These are phyloP conservation scores for Saccharomycopsis sp. DNA, from an alignment of 805 yeast species.

Conservation along the genomic window DNA sequence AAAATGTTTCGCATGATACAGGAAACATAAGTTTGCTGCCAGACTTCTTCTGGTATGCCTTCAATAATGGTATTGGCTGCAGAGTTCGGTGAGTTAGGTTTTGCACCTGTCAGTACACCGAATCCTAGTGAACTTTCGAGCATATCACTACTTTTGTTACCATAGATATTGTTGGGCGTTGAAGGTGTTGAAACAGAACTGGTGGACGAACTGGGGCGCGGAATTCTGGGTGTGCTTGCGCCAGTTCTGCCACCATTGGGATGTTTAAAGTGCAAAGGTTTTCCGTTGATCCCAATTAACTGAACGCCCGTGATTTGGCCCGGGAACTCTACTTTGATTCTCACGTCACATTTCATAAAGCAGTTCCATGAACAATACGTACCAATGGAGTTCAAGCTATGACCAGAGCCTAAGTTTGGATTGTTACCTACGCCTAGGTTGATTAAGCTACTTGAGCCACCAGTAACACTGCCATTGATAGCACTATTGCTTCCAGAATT, in stretches of 20 bases:
- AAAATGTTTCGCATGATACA: slow-evolving; percentile 44
- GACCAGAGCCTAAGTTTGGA: no score
- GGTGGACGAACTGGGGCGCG: background rate
- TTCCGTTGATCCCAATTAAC: slow-evolving; percentile 18
- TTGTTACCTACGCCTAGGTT: no score
- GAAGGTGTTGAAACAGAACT: background rate
- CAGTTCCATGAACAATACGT: slow-evolving; percentile 67
- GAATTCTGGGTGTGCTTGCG: background rate
- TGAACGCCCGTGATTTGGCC: slow-evolving; percentile 25
- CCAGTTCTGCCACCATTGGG: background rate
- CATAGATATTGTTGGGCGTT: background rate
- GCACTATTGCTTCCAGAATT: no score
- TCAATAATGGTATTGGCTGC: slow-evolving; percentile 12
- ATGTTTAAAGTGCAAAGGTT: slow-evolving; percentile 13
- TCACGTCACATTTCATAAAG: slow-evolving; percentile 62
- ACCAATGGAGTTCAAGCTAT: slow-evolving; percentile 37
- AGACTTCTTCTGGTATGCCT: slow-evolving; percentile 32
- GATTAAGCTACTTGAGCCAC: no score
- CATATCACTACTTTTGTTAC: background rate
- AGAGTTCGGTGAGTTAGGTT: background rate
- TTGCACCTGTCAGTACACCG: no score
- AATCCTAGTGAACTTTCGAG: slow-evolving; percentile 1
- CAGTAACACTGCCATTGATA: no score
- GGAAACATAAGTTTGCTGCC: slow-evolving; percentile 59
- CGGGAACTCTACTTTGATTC: slow-evolving; percentile 55